Conservation (phyloP, 306 rosid species). For the Inga laurina region DNA sequence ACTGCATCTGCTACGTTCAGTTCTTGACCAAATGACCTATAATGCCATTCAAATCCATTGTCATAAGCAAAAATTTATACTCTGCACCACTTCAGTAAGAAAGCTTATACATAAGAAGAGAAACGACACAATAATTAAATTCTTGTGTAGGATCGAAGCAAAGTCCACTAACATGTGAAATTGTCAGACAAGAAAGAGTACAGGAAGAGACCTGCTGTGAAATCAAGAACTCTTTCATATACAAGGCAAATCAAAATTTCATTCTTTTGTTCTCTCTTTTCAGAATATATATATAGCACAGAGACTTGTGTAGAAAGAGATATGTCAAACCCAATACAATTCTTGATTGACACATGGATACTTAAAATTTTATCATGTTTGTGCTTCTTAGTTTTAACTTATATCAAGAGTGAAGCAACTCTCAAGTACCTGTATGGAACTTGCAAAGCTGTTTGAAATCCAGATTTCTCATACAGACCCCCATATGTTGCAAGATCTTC, state of each 20-base stretch:
- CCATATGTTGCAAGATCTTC: slow-evolving; percentile 71
- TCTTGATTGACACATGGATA: not conserved
- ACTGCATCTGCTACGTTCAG: slow-evolving; percentile 40
- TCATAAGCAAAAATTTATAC: not conserved
- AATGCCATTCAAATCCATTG: slow-evolving; percentile 15
- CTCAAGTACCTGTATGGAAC: slow-evolving; percentile 69
- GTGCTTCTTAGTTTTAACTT: not conserved
- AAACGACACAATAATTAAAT: not conserved
- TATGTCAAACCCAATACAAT: not conserved
- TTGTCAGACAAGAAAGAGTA: not conserved
- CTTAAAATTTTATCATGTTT: not conserved
- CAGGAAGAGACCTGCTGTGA: not conserved
- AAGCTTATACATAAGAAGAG: not conserved
- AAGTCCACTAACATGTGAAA: not conserved
- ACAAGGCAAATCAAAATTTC: not conserved
- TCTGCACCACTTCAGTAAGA: not conserved
- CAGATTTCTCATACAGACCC: slow-evolving; percentile 73
- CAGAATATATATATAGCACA: not conserved
- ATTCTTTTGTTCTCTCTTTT: not conserved
- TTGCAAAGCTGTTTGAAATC: slow-evolving; percentile 69
- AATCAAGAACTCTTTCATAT: not conserved
- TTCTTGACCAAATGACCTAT: slow-evolving; percentile 56
- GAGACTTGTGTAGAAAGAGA: not conserved
- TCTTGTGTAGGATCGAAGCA: not conserved
- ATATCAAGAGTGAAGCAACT: not conserved